Evolutionary conservation across 2,329 filamentous ascomycete species (phyloP), one percentile per base, ranked within the genome.

Genomic region (Verruconis gallopava): DNA sequence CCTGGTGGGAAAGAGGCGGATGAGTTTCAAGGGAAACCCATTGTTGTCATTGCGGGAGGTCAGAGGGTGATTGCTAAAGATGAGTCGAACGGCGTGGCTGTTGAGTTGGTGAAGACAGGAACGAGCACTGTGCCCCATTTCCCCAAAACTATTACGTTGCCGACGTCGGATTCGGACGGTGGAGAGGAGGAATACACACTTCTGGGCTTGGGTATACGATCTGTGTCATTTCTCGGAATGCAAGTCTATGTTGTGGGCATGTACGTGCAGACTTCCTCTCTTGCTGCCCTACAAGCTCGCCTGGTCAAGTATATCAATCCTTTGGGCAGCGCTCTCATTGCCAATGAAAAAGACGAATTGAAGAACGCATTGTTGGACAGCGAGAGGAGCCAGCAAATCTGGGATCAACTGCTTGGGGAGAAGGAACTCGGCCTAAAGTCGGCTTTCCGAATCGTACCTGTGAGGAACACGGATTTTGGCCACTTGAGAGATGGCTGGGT

Each of bases 241-340:
- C 80, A 94, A 58, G 91, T 98, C 41, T 98, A 98, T 64, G 82
- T 96, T 14, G 82, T 94, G 0, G 91, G 89, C 13, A 76, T 93
- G 52, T 98, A 98, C 64, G 72, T 96, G 19, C 84, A 86, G 19
- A 89, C 81, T 0, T 68, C 79, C 28, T 86, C 94, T 54, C 77
- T 98, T 45, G 77, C 79, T 3, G 69, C 72, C n/a, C 69, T 98
- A 32, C 89, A 96, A 61, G 70, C 73, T 50, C 74, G 77, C 35
- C 71, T 96, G 21, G 73, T 93, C 46, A 78, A 79, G 55, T 77
- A 77, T 47, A 75, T 93, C 52, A 85, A 85, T 55, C 73, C 79
- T 1, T 62, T 77, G 3, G 89, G 88, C 2, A 93, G 85, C 0
- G 85, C 86, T 0, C 71, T 95, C 9, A 83, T 95, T 13, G 71